Percentiles rank a stretch among this genome's conserved stretches.
Conservation (phyloP, 2,329 filamentous ascomycete species). For the Aspergillus floridensis region DNA sequence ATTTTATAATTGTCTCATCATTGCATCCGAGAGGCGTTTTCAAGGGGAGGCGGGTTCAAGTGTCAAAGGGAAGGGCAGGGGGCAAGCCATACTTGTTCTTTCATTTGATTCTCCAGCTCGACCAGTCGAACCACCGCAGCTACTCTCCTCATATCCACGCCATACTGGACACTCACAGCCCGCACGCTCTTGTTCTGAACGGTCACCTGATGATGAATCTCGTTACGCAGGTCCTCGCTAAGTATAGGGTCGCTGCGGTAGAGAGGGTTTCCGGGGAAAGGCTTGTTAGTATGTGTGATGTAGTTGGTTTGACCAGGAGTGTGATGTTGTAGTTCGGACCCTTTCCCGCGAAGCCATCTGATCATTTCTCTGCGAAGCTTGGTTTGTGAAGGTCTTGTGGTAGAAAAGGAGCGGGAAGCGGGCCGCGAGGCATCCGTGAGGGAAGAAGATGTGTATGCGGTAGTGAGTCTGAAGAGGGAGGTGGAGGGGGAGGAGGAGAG, state of each 20-base stretch:
- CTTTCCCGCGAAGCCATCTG: constrained; percentile 53
- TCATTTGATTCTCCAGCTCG: constrained; percentile 78
- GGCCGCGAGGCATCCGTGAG: constrained; percentile 17
- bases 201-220: constrained; percentile 70
- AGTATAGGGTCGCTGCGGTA: constrained; percentile 73
- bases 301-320: constrained; percentile 34
- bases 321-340: constrained; percentile 31
- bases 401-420: constrained; percentile 33
- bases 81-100: constrained; percentile 62
- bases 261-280: constrained; percentile 68
- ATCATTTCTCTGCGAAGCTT: constrained; percentile 56
- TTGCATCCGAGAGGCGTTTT: constrained; percentile 22
- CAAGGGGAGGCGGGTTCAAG: constrained; percentile 5
- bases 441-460: constrained; percentile 5
- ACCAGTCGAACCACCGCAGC: constrained; percentile 83
- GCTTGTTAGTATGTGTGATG: constrained; percentile 7
- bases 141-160: constrained; percentile 78
- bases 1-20: constrained; percentile 75
- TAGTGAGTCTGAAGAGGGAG: constrained; percentile 4
- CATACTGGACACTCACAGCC: constrained; percentile 71
- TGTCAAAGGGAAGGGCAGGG: constrained; percentile 17
- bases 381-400: constrained; percentile 41
- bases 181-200: constrained; percentile 67
- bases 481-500: constrained; percentile 28
- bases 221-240: constrained; percentile 67